Evolutionary conservation across 495 filamentous ascomycete genomes (phyloP).

Genomic region (Annulohypoxylon moriforme): DNA sequence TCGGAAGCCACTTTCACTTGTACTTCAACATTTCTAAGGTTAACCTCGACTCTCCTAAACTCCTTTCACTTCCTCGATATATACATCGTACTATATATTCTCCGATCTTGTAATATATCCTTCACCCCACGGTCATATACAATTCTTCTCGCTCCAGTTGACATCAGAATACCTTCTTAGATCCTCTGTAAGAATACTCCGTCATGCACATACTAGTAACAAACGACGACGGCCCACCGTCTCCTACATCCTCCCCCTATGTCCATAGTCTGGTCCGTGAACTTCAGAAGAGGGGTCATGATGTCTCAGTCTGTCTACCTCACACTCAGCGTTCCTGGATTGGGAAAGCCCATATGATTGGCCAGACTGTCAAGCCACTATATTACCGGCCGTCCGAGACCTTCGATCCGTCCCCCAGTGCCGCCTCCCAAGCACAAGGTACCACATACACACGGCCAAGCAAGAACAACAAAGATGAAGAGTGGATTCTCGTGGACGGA

Average conservation of each 20-base stretch:
- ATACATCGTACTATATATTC: not conserved
- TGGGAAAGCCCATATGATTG: conserved; percentile 94
- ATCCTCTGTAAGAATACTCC: not conserved
- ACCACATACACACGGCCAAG: conserved; percentile 55
- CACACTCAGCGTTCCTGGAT: conserved; percentile 97
- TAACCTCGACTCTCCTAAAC: not conserved
- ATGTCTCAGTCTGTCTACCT: conserved; percentile 88
- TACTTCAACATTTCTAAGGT: not conserved
- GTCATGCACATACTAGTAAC: conserved; percentile 60
- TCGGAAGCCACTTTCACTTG: conserved; percentile 13
- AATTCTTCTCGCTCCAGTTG: conserved; percentile 15
- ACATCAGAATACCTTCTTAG: not conserved
- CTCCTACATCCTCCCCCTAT: conserved; percentile 89
- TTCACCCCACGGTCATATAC: not conserved
- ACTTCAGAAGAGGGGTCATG: conserved; percentile 81
- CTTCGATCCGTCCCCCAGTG: conserved; percentile 57
- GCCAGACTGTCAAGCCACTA: conserved; percentile 83
- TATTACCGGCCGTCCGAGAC: conserved; percentile 80
- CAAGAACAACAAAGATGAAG: conserved; percentile 68
- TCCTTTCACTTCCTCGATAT: not conserved
- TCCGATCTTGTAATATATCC: not conserved
- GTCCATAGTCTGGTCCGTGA: conserved; percentile 84
- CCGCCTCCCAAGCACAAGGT: conserved; percentile 44
- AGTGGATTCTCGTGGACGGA: conserved; percentile 93
- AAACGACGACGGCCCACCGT: conserved; percentile 98